Evolutionary conservation across 78 protist genomes (phyloP).

Genomic region (Trichosphaerium sp.): DNA sequence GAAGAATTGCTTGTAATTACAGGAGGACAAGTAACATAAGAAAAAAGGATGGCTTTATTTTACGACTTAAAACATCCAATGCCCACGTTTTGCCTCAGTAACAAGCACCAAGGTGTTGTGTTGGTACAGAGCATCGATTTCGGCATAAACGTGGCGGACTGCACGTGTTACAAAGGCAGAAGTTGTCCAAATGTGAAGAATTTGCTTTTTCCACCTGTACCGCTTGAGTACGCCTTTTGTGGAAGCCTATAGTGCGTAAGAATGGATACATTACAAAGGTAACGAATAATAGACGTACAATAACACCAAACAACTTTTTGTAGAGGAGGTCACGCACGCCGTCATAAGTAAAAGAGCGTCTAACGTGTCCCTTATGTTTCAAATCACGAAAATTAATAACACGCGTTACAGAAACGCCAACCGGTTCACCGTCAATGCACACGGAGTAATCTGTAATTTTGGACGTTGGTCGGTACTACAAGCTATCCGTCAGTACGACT

Average conservation of each 20-base stretch:
- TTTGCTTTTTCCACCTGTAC: constrained; percentile 58
- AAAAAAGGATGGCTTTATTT: no score
- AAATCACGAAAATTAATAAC: constrained; percentile 46
- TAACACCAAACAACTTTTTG: constrained; percentile 51
- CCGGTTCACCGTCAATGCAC: constrained; percentile 14
- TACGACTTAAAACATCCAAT: no score
- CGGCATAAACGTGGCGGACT: no score
- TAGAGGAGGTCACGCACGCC: constrained; percentile 28
- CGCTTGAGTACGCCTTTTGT: not conserved
- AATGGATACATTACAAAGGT: no score
- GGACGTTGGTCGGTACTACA: constrained; percentile 23
- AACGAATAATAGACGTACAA: no score
- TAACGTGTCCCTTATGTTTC: constrained; percentile 16
- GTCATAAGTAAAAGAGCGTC: constrained; percentile 33
- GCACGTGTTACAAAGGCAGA: constrained; percentile 24
- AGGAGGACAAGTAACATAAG: no score
- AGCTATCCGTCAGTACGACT: constrained; percentile 46
- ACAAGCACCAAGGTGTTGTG: no score
- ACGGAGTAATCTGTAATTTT: constrained; percentile 56
- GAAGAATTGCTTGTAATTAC: no score
- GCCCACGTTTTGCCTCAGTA: no score
- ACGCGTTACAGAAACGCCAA: constrained; percentile 42
- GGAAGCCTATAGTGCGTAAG: no score
- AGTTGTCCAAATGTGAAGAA: constrained; percentile 46
- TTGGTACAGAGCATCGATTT: no score